Evolutionary conservation across 768 basidiomycete genomes (phyloP).

Genomic region (Xerocomus spinulosus): DNA sequence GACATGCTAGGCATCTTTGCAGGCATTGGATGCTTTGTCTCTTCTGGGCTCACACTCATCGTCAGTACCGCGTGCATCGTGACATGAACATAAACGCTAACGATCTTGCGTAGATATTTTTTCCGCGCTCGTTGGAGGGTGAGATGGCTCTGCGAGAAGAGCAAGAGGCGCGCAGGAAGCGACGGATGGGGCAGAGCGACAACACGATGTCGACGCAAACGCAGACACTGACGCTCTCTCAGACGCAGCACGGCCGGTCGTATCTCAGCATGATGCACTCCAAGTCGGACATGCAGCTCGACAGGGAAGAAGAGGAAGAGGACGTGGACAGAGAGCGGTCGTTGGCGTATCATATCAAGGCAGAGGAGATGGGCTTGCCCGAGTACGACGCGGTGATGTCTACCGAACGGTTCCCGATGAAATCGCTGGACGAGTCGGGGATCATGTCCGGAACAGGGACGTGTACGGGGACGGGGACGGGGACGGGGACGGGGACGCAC

Average conservation of each 20-base stretch:
- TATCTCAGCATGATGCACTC: slow-evolving; percentile 14
- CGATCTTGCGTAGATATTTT: slow-evolving; percentile 88
- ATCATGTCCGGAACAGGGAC: too few species aligned
- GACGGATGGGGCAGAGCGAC: background rate
- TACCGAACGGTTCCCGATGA: too few species aligned
- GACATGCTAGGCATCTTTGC: slow-evolving; percentile 58
- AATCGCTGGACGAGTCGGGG: too few species aligned
- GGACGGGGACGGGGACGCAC: background rate
- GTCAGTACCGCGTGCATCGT: slow-evolving; percentile 35
- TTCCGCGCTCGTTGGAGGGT: slow-evolving; percentile 69
- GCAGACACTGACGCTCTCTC: background rate
- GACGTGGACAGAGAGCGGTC: background rate
- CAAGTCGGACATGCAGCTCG: background rate
- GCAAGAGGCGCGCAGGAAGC: slow-evolving; percentile 5
- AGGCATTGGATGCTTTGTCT: slow-evolving; percentile 57
- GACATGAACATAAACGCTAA: too few species aligned
- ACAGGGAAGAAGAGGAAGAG: background rate
- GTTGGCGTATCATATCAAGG: background rate
- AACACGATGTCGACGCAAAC: background rate
- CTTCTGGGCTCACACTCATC: slow-evolving; percentile 70
- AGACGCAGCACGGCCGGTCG: background rate
- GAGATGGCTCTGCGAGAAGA: slow-evolving; percentile 56
- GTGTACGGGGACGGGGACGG: too few species aligned
- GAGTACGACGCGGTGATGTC: slow-evolving; percentile 32
- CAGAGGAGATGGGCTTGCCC: slow-evolving; percentile 3